phyloP scores from a whole-genome alignment of 2,329 filamentous ascomycete genomes.

The Aspergillus hiratsukae region DNA sequence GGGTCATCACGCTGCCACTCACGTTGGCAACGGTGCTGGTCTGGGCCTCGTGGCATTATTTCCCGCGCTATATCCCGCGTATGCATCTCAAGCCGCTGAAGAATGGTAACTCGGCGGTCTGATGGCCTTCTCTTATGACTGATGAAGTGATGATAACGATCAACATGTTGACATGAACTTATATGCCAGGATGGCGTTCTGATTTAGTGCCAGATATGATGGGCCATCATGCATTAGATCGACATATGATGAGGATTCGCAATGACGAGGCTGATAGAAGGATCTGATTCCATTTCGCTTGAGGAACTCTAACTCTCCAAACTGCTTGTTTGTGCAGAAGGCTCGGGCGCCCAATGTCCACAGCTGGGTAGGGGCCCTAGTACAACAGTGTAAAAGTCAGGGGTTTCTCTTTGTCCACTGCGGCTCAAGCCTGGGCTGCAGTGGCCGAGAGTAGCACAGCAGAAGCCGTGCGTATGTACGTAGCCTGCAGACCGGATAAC shows the following conservation, averaged over 20 bases:
- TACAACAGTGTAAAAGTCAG: background rate
- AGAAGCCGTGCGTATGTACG: background rate
- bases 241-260: background rate
- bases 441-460: background rate
- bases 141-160: background rate
- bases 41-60: slow-evolving; percentile 22
- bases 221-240: background rate
- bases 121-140: background rate
- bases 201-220: background rate
- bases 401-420: background rate
- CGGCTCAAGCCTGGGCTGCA: background rate
- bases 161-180: background rate
- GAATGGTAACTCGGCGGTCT: background rate
- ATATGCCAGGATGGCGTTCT: background rate
- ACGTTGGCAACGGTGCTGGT: slow-evolving; percentile 22
- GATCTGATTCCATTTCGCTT: background rate
- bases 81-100: background rate
- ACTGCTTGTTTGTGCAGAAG: background rate
- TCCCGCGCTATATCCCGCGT: background rate
- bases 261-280: background rate
- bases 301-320: background rate
- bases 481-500: no score
- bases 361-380: background rate
- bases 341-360: background rate
- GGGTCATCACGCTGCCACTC: slow-evolving; percentile 26